Evolutionary conservation across 2,329 filamentous ascomycete species (phyloP).

Genomic region (Xylaria sp.): DNA sequence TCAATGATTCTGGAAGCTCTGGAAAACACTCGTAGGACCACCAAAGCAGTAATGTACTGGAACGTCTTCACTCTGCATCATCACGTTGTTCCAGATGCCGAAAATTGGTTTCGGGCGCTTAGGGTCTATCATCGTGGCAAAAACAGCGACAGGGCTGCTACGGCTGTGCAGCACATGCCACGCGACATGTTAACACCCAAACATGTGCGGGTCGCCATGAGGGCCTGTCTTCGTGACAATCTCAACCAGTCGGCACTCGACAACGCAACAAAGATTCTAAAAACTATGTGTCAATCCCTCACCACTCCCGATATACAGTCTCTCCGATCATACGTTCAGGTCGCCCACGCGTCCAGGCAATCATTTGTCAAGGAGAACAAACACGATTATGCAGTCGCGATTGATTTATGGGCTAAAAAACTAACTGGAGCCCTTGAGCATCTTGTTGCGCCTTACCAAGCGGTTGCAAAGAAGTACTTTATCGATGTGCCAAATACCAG

Average conservation of each 20-base stretch:
- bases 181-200: constrained; percentile 55
- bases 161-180: constrained; percentile 68
- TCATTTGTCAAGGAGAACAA: constrained; percentile 49
- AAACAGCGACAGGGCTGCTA: constrained; percentile 69
- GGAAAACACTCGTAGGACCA: constrained; percentile 66
- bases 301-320: constrained; percentile 60
- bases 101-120: constrained; percentile 76
- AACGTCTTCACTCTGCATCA: constrained; percentile 70
- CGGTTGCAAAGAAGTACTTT: constrained; percentile 35
- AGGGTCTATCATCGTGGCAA: constrained; percentile 72
- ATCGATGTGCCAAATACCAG: constrained; percentile 11
- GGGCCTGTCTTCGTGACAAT: constrained; percentile 78
- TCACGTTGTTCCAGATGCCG: constrained; percentile 74
- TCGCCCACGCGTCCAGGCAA: constrained; percentile 61
- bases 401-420: constrained; percentile 60
- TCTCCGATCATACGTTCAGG: constrained; percentile 66
- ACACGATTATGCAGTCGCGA: constrained; percentile 50
- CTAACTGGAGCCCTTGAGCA: constrained; percentile 61
- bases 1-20: constrained; percentile 75
- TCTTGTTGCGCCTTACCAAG: constrained; percentile 61
- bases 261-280: constrained; percentile 72
- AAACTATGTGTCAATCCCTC: constrained; percentile 65
- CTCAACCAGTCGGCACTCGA: constrained; percentile 76
- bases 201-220: constrained; percentile 78
- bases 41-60: constrained; percentile 82